A percentile compares a stretch with the other conserved stretches of the same genome.
Conservation (phyloP, 331 rosid species). For the Erythrophleum ivorense region DNA sequence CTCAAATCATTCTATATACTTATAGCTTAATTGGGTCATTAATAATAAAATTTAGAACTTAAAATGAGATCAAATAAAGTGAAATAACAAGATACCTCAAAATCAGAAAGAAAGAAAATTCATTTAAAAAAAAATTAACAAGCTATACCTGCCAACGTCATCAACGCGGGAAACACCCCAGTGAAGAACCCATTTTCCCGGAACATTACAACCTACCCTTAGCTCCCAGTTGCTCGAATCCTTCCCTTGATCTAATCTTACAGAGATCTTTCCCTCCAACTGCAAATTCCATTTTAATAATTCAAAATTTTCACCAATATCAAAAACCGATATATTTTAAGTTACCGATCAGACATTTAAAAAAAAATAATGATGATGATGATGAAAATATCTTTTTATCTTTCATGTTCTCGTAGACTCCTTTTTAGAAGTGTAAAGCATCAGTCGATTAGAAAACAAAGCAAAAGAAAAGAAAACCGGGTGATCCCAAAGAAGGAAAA, state of each 20-base stretch:
- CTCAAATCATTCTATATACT: not conserved
- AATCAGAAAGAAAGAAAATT: conserved; percentile 1
- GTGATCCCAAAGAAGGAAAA: not conserved
- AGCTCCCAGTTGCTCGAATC: conserved; percentile 53
- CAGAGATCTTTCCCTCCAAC: conserved; percentile 76
- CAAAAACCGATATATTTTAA: conserved; percentile 28
- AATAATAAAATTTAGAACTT: not conserved
- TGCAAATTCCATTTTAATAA: conserved; percentile 45
- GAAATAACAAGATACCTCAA: not conserved
- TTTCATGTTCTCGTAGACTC: not conserved
- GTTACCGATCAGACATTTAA: conserved; percentile 4
- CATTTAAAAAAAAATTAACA: conserved; percentile 8
- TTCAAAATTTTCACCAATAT: conserved; percentile 11
- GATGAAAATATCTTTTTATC: not conserved
- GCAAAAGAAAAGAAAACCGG: not conserved
- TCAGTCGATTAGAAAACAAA: conserved; percentile 12
- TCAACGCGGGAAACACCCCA: conserved; percentile 76
- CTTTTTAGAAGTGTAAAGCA: not conserved
- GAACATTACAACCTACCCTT: conserved; percentile 69
- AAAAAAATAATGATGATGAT: not conserved
- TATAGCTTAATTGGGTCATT: not conserved
- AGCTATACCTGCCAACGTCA: conserved; percentile 66
- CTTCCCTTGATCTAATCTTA: conserved; percentile 59
- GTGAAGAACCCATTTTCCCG: conserved; percentile 89
- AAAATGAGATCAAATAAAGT: not conserved